phyloP scores from a whole-genome alignment of 139 green algal species.

The Chlorella sorokiniana region DNA sequence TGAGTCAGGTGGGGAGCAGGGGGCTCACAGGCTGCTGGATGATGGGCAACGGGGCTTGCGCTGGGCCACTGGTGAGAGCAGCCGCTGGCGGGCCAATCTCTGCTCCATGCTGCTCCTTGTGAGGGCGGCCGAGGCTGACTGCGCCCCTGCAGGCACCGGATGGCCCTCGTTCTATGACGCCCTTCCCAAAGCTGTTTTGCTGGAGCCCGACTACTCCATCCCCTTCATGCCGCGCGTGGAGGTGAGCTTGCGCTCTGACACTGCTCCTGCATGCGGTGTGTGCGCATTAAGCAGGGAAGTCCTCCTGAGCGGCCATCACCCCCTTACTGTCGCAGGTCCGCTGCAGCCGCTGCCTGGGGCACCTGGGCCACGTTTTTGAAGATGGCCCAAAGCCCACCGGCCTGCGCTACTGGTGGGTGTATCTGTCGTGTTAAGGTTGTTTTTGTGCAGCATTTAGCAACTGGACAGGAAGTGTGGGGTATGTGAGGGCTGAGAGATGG shows the following conservation, averaged over 20 bases:
- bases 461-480: too few species aligned
- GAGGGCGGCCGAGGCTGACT: too few species aligned
- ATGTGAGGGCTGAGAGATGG: too few species aligned
- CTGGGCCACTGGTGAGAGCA: neutral
- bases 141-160: conserved; percentile 47
- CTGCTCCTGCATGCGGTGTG: neutral
- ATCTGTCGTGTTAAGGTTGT: too few species aligned
- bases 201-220: conserved; percentile 60
- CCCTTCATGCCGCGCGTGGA: conserved; percentile 64
- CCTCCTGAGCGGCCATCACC: neutral
- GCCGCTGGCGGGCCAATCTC: neutral
- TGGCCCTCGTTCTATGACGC: conserved; percentile 60
- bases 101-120: neutral
- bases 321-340: conserved; percentile 45
- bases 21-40: neutral
- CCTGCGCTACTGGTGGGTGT: conserved; percentile 88
- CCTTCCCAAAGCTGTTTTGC: conserved; percentile 49
- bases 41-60: neutral
- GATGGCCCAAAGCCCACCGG: conserved; percentile 86
- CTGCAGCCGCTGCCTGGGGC: conserved; percentile 53
- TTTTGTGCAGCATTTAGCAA: too few species aligned
- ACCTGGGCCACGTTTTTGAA: conserved; percentile 84
- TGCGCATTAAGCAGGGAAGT: neutral
- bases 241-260: conserved; percentile 6
- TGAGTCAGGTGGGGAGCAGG: conserved; percentile 48